Evolutionary conservation across 805 yeast genomes (phyloP).

Genomic region (Metschnikowia picachoensis): DNA sequence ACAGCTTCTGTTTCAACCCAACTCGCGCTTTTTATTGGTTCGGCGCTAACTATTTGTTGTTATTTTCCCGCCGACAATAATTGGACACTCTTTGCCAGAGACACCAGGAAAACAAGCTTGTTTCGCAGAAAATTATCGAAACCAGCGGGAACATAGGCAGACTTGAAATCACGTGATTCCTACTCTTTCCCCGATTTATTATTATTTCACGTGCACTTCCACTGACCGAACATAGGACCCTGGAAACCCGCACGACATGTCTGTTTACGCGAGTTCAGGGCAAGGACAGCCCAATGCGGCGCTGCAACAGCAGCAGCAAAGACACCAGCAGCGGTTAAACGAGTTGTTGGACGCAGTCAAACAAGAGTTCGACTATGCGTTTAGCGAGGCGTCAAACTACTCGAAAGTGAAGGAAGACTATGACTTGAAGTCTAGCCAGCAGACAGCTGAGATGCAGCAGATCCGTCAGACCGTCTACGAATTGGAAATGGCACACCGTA

Average conservation of each 20-base stretch:
- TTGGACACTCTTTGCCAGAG: no score
- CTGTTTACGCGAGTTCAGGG: slow-evolving; percentile 20
- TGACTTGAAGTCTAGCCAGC: slow-evolving; percentile 86
- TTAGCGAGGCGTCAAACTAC: slow-evolving; percentile 79
- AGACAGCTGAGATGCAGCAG: slow-evolving; percentile 88
- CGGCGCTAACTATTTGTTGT: background rate
- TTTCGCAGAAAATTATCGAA: no score
- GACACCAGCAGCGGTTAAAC: slow-evolving; percentile 49
- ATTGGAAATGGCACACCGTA: slow-evolving; percentile 88
- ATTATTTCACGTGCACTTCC: background rate
- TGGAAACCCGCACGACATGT: slow-evolving; percentile 7
- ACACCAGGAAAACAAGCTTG: no score
- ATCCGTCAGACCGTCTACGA: slow-evolving; percentile 93
- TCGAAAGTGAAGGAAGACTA: slow-evolving; percentile 90
- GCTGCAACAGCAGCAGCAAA: slow-evolving; percentile 31
- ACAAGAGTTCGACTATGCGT: slow-evolving; percentile 82
- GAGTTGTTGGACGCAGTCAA: slow-evolving; percentile 90
- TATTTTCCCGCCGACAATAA: background rate
- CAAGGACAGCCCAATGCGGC: slow-evolving; percentile 20
- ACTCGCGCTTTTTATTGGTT: background rate
- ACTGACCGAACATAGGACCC: background rate
- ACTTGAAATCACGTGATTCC: no score
- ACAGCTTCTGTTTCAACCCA: no score
- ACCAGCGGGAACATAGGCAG: no score
- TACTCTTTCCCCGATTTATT: no score